phyloP scores from a whole-genome alignment of 352 stramenopile genomes.

The Globisporangium spiculum region DNA sequence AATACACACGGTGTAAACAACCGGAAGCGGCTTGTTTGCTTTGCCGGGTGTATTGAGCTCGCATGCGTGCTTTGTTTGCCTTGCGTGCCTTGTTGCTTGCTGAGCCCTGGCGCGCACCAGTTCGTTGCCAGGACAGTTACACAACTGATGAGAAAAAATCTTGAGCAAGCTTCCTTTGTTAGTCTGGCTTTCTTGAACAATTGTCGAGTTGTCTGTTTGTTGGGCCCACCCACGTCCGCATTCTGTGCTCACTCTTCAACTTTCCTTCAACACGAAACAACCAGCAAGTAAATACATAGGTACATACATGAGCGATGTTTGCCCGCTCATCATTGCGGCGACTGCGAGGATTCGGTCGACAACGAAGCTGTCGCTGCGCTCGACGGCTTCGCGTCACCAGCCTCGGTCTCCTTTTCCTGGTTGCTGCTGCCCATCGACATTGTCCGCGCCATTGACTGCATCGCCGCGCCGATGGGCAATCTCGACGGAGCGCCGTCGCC shows the following conservation, averaged over 20 bases:
- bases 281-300: too few relatives aligned
- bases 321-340: background rate
- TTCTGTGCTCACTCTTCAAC: background rate
- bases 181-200: background rate
- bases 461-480: constrained; percentile 22
- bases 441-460: constrained; percentile 13
- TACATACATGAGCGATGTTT: too few relatives aligned
- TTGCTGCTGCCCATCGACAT: background rate
- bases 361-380: background rate
- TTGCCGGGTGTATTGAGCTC: too few relatives aligned
- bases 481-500: constrained; percentile 2
- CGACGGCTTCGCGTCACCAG: background rate
- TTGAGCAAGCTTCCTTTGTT: background rate
- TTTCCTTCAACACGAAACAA: background rate
- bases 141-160: background rate
- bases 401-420: background rate
- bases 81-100: background rate
- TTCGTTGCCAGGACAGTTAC: background rate
- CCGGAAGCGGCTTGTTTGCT: too few relatives aligned
- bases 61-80: background rate
- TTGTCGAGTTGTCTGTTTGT: background rate
- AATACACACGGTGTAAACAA: too few relatives aligned
- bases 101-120: background rate
- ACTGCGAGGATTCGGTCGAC: background rate
- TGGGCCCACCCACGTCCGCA: background rate